Base-by-base conservation (phyloP, 2,329 filamentous ascomycete genomes). In the Aphanoascus verrucosus region DNA sequence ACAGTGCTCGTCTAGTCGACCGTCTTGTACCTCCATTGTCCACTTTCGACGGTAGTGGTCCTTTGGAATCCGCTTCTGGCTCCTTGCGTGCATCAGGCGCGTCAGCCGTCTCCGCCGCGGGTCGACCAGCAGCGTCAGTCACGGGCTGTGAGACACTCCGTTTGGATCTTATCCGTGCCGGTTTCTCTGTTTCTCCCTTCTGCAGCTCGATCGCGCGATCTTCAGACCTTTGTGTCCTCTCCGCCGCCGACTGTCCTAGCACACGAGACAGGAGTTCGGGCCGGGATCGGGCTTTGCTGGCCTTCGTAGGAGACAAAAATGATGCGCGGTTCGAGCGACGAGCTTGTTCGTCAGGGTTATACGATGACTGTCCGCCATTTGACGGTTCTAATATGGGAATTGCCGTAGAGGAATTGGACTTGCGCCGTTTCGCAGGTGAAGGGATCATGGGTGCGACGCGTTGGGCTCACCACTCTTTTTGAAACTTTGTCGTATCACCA, bases 271-370 rank as follows among this genome's bases (percentile, higher is more conserved):
- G 67, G 5, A 83, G 71, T 9, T 81, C 76, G 0, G 82, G 79
- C 56, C 84, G 79, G 46, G 79, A 76, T 58, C 79, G 77, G 54
- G 81, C 73, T 12, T 85, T 67, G 60, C 81, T 86, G 11, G 82
- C 75, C 63, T 76, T 80, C 0, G 82, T 85, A 0, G 84, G 82
- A n/a, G 82, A 84, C 52, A 79, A 79, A 62, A 82, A 85, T 0
- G 82, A 84, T 0, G 78, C 75, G 0, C 75, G 74, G 45, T 64
- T 61, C 6, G 64, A 58, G 38, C 67, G 64, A 15, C 67, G 61
- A 31, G 62, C 56, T 52, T 58, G 58, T 45, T 59, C 57, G 60
- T 59, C 57, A 35, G 55, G 48, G 48, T 42, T 59, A 28, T 54
- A 49, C 19, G 56, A 54, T 37, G 56, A 51, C 23, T 59, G 62